phyloP scores from a whole-genome alignment of 2,329 filamentous ascomycete species.

The Geosmithia flava region DNA sequence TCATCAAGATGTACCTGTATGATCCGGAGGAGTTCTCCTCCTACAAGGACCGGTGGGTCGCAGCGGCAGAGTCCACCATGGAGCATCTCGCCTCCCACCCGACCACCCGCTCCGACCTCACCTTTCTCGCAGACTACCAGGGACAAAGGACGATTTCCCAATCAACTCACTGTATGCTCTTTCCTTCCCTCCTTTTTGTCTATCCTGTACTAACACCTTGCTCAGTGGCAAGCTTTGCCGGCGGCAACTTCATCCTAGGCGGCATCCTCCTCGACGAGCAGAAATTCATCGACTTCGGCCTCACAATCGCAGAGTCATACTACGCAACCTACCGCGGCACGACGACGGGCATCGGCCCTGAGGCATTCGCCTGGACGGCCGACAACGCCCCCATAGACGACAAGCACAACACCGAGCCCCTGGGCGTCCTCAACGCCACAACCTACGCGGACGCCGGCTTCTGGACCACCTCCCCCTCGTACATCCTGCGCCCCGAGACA shows the following conservation, averaged over 20 bases:
- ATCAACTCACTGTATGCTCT: slow-evolving; percentile 35
- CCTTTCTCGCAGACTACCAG: slow-evolving; percentile 52
- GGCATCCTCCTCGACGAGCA: slow-evolving; percentile 54
- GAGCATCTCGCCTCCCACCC: slow-evolving; percentile 59
- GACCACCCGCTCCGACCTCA: slow-evolving; percentile 52
- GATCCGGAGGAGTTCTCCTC: slow-evolving; percentile 47
- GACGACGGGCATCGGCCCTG: slow-evolving; percentile 64
- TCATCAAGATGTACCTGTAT: slow-evolving; percentile 86
- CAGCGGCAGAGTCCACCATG: slow-evolving; percentile 66
- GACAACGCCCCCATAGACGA: slow-evolving; percentile 28
- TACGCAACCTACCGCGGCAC: slow-evolving; percentile 60
- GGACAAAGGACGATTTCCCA: slow-evolving; percentile 27
- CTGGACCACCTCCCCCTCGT: slow-evolving; percentile 49
- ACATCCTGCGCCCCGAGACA: slow-evolving; percentile 68
- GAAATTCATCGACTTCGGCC: slow-evolving; percentile 62
- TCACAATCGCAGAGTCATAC: slow-evolving; percentile 60
- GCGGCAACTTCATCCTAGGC: slow-evolving; percentile 75
- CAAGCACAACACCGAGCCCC: slow-evolving; percentile 7
- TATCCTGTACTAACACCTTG: too few species aligned
- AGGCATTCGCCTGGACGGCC: slow-evolving; percentile 53
- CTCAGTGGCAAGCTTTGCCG: slow-evolving; percentile 68
- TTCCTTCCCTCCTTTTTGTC: too few species aligned
- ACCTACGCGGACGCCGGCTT: slow-evolving; percentile 62
- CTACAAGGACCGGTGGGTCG: slow-evolving; percentile 65
- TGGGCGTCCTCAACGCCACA: slow-evolving; percentile 8